These are phyloP conservation scores for Lactarius akahatsu DNA, from an alignment of 768 basidiomycete genomes.

Conservation along the genomic window DNA sequence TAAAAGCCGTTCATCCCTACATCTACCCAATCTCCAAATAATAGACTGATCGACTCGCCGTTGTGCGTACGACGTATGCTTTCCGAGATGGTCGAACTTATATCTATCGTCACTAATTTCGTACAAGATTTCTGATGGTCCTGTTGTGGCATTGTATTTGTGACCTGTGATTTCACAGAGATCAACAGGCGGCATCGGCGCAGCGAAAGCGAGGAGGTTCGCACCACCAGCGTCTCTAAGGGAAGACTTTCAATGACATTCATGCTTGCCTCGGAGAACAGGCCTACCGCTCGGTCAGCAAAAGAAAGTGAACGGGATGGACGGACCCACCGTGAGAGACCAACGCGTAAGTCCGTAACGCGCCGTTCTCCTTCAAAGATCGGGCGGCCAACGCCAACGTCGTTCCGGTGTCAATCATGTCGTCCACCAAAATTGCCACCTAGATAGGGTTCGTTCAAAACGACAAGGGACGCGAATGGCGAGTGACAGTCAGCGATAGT, in stretches of 20 bases:
- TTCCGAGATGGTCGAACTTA: slow-evolving; percentile 91
- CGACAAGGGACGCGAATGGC: slow-evolving; percentile 9
- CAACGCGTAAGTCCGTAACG: slow-evolving; percentile 79
- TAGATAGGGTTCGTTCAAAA: slow-evolving; percentile 34
- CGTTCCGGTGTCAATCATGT: slow-evolving; percentile 95
- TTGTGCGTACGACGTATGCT: slow-evolving; percentile 94
- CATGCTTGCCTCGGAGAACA: slow-evolving; percentile 78
- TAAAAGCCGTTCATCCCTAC: slow-evolving; percentile 20
- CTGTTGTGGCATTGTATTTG: slow-evolving; percentile 90
- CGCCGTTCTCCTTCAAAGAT: slow-evolving; percentile 88
- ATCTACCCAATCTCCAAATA: slow-evolving; percentile 84
- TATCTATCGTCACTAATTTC: slow-evolving; percentile 87
- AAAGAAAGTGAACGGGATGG: slow-evolving; percentile 12
- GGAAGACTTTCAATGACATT: slow-evolving; percentile 65
- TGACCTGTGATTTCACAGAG: slow-evolving; percentile 54
- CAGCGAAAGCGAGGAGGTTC: slow-evolving; percentile 33
- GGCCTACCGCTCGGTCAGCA: slow-evolving; percentile 45
- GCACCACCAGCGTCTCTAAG: slow-evolving; percentile 81
- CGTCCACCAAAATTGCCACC: slow-evolving; percentile 95
- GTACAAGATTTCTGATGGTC: slow-evolving; percentile 59
- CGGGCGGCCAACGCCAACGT: slow-evolving; percentile 85
- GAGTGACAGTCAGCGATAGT: neutral
- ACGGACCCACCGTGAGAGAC: slow-evolving; percentile 80
- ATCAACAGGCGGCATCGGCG: neutral
- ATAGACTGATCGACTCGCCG: slow-evolving; percentile 85